Conservation (phyloP, 306 rosid species). For the Lathyrus sativus region DNA sequence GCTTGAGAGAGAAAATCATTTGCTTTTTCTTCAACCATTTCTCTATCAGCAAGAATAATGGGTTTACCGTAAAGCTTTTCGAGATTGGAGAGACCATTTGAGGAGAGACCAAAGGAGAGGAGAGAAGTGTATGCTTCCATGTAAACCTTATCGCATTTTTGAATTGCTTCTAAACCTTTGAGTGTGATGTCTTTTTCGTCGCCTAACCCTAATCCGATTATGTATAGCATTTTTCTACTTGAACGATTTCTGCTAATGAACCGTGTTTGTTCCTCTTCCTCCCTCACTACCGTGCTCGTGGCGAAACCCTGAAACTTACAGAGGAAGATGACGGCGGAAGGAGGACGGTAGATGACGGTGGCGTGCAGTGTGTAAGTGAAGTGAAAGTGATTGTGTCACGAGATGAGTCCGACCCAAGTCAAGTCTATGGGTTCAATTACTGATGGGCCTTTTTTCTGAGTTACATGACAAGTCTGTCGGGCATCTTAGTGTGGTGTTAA, state of each 20-base stretch:
- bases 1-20: conserved; percentile 47
- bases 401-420: no score
- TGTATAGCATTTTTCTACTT: conserved; percentile 55
- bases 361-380: no score
- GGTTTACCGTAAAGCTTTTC: conserved; percentile 73
- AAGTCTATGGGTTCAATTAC: no score
- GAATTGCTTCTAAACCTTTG: conserved; percentile 85
- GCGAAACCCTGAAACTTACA: no score
- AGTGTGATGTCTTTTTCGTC: conserved; percentile 80
- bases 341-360: no score
- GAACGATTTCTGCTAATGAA: not conserved
- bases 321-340: no score
- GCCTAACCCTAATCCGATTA: conserved; percentile 87
- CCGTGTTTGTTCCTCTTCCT: not conserved
- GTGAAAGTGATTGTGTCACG: no score
- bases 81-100: conserved; percentile 69
- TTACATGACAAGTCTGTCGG: no score
- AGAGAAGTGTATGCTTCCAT: conserved; percentile 94
- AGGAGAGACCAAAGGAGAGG: conserved; percentile 81
- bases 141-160: conserved; percentile 60
- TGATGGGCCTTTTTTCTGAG: no score
- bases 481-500: no score
- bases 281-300: no score
- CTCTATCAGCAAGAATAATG: conserved; percentile 79
- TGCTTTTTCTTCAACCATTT: conserved; percentile 83